Percentiles rank a stretch among this genome's conserved stretches.
Evolutionary conservation across 257 asterid genomes (phyloP).

Genomic region (Plantago major): DNA sequence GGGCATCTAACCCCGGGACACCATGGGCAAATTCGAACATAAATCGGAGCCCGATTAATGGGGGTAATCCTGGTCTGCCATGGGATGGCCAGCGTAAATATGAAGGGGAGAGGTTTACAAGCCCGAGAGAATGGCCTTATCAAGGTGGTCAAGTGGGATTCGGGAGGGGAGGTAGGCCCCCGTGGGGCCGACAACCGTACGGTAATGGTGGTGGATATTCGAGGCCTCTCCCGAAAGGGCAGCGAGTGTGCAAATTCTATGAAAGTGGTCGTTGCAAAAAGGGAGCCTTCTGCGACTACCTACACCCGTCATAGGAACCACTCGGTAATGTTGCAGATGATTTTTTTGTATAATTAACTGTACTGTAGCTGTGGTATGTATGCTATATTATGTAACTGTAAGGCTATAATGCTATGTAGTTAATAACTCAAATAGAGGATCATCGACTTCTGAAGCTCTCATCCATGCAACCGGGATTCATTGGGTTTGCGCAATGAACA

Average conservation of each 20-base stretch:
- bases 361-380: slow-evolving; percentile 1
- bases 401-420: not conserved
- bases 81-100: slow-evolving; percentile 77
- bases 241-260: slow-evolving; percentile 80
- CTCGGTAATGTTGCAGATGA: slow-evolving; percentile 14
- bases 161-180: slow-evolving; percentile 62
- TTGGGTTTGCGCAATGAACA: not conserved
- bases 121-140: slow-evolving; percentile 64
- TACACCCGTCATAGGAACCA: slow-evolving; percentile 44
- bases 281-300: slow-evolving; percentile 86
- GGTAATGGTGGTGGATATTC: slow-evolving; percentile 49
- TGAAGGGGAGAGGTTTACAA: slow-evolving; percentile 53
- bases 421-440: not conserved
- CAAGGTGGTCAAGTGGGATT: slow-evolving; percentile 52
- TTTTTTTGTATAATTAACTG: slow-evolving; percentile 1
- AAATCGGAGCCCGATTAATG: slow-evolving; percentile 41
- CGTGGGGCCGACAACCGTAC: slow-evolving; percentile 62
- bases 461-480: not conserved
- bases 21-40: slow-evolving; percentile 53
- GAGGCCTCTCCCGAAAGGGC: slow-evolving; percentile 63
- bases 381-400: not conserved
- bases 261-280: slow-evolving; percentile 90
- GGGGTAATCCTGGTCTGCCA: slow-evolving; percentile 26
- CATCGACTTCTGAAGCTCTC: slow-evolving; percentile 4
- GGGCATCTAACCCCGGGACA: slow-evolving; percentile 42